Evolutionary conservation across 768 basidiomycete species (phyloP).

Genomic region (Pisolithus microcarpus): DNA sequence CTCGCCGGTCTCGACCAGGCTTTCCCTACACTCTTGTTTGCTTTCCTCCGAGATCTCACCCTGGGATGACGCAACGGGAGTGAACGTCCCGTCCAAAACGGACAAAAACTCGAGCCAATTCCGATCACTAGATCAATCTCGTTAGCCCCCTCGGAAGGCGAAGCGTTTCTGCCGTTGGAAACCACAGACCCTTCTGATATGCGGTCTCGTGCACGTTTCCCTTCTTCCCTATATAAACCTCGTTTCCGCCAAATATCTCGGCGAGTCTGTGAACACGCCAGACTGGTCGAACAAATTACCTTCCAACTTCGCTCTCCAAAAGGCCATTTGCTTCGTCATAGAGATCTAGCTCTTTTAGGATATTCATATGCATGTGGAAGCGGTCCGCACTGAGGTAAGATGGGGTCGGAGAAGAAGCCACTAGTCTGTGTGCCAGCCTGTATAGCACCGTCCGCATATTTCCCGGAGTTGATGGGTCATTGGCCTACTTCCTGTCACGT

Average conservation of each 20-base stretch:
- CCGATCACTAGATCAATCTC: slow-evolving; percentile 49
- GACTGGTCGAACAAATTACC: slow-evolving; percentile 59
- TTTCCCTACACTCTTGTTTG: slow-evolving; percentile 32
- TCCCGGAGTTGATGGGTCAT: slow-evolving; percentile 53
- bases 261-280: slow-evolving; percentile 69
- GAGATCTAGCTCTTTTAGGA: slow-evolving; percentile 62
- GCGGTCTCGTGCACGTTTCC: slow-evolving; percentile 48
- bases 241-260: slow-evolving; percentile 60
- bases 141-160: slow-evolving; percentile 15
- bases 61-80: slow-evolving; percentile 23
- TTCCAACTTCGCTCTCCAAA: slow-evolving; percentile 62
- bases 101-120: slow-evolving; percentile 84
- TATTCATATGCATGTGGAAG: slow-evolving; percentile 66
- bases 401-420: slow-evolving; percentile 55
- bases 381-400: slow-evolving; percentile 65
- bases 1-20: slow-evolving; percentile 37
- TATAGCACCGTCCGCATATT: slow-evolving; percentile 62
- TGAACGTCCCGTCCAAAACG: slow-evolving; percentile 62
- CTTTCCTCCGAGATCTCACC: slow-evolving; percentile 27
- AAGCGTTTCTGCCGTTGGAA: slow-evolving; percentile 3
- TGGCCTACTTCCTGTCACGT: slow-evolving; percentile 45
- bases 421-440: slow-evolving; percentile 70
- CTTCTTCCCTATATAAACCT: slow-evolving; percentile 55
- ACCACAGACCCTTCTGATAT: slow-evolving; percentile 52
- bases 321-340: slow-evolving; percentile 66